These are phyloP conservation scores for Poa pratensis DNA, from an alignment of 176 grass and related monocot species.

Conservation along the genomic window DNA sequence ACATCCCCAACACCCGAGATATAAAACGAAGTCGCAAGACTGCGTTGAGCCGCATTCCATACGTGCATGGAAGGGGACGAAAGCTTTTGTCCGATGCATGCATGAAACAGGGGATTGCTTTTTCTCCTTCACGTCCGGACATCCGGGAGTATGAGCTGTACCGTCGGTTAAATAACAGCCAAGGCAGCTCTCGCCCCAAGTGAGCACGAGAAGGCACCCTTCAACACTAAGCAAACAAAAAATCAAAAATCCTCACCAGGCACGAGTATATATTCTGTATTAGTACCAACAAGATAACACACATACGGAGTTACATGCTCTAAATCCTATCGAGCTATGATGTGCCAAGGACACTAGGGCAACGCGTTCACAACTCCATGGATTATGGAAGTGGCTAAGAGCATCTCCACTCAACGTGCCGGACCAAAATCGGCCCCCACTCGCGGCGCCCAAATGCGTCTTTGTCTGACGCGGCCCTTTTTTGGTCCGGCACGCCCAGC, in stretches of 20 bases:
- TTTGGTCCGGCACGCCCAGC: no score
- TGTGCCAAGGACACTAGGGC: no score
- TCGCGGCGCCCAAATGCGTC: no score
- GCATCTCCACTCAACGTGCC: no score
- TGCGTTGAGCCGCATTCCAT: not conserved
- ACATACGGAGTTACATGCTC: no score
- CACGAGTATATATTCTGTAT: no score
- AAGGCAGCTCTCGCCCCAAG: not conserved
- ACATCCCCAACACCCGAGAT: not conserved
- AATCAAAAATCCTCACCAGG: not conserved
- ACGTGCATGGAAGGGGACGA: slow-evolving; percentile 22
- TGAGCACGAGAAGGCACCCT: slow-evolving; percentile 23
- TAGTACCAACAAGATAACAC: no score
- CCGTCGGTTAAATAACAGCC: not conserved
- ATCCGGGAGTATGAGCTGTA: slow-evolving; percentile 23
- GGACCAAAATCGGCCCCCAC: no score
- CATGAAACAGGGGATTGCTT: slow-evolving; percentile 21
- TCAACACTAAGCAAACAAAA: not conserved
- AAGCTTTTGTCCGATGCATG: not conserved
- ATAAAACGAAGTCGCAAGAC: not conserved
- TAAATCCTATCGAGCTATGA: no score
- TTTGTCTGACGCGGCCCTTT: no score
- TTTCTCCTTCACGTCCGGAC: slow-evolving; percentile 5
- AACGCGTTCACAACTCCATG: no score
- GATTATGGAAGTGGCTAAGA: no score